These are phyloP conservation scores for Linnemannia hyalina DNA, from an alignment of 192 early-diverging fungal genomes.

Conservation along the genomic window DNA sequence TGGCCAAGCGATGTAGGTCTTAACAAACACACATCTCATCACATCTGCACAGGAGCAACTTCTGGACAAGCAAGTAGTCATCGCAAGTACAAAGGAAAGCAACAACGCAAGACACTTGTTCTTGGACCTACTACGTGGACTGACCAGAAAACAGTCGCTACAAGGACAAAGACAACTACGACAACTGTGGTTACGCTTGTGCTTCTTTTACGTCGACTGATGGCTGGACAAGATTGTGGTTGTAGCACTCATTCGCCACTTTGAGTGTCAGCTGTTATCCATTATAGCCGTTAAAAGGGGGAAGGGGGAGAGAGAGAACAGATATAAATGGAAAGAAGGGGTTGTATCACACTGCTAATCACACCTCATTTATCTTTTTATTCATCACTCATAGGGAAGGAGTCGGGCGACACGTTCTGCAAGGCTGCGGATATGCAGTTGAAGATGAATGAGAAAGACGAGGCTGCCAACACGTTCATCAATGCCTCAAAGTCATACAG, in stretches of 20 bases:
- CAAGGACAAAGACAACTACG: not conserved
- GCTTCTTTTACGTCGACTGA: not conserved
- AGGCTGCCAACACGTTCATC: conserved; percentile 87
- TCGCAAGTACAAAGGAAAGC: not conserved
- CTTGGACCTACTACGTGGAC: not conserved
- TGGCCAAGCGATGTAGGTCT: conserved; percentile 86
- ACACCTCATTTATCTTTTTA: conserved; percentile 11
- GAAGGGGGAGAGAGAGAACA: not conserved
- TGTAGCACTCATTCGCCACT: not conserved
- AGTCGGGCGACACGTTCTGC: conserved; percentile 94
- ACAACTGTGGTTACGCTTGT: not conserved
- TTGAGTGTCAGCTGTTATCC: not conserved
- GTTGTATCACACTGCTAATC: not conserved
- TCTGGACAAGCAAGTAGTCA: not conserved
- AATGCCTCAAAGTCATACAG: conserved; percentile 93
- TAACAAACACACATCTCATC: not conserved
- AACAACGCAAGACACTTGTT: not conserved
- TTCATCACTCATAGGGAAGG: conserved; percentile 73
- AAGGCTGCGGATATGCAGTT: conserved; percentile 86
- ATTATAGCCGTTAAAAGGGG: not conserved
- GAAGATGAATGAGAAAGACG: conserved; percentile 84
- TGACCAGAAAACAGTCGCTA: not conserved
- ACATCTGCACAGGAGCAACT: not conserved
- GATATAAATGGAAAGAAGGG: not conserved
- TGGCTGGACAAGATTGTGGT: not conserved